Conservation (phyloP, 305 asterid genomes). For the Ajuga reptans region DNA sequence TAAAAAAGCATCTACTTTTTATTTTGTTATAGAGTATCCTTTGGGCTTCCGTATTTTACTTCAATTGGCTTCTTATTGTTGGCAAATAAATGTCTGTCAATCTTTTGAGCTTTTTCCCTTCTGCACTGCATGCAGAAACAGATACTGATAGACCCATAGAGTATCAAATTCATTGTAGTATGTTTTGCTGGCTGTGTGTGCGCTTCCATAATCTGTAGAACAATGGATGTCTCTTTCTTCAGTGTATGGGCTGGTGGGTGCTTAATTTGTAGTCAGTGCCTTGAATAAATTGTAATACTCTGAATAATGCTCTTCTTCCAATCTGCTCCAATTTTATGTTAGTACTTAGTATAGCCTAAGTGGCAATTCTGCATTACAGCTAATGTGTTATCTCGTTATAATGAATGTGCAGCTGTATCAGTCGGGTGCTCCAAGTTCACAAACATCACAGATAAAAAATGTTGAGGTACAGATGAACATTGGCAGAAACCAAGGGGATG, state of each 20-base stretch:
- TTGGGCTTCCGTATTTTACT: too few relatives aligned
- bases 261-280: not conserved
- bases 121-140: not conserved
- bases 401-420: constrained; percentile 35
- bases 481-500: constrained; percentile 47
- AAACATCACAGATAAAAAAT: constrained; percentile 29
- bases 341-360: not conserved
- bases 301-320: not conserved
- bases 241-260: not conserved
- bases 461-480: constrained; percentile 37
- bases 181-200: not conserved
- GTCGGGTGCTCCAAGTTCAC: constrained; percentile 34
- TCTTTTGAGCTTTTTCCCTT: not conserved
- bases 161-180: too few relatives aligned
- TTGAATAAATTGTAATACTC: not conserved
- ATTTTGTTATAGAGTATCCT: too few relatives aligned
- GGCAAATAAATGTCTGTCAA: not conserved
- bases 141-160: too few relatives aligned
- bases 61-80: not conserved
- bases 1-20: not conserved
- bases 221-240: not conserved
- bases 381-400: not conserved
- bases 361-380: not conserved
- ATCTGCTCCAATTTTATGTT: constrained; percentile 8
- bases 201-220: not conserved